Percentiles rank a stretch among this genome's conserved stretches.
Evolutionary conservation across 2,329 filamentous ascomycete species (phyloP).

Genomic region (Colletotrichum sublineola): DNA sequence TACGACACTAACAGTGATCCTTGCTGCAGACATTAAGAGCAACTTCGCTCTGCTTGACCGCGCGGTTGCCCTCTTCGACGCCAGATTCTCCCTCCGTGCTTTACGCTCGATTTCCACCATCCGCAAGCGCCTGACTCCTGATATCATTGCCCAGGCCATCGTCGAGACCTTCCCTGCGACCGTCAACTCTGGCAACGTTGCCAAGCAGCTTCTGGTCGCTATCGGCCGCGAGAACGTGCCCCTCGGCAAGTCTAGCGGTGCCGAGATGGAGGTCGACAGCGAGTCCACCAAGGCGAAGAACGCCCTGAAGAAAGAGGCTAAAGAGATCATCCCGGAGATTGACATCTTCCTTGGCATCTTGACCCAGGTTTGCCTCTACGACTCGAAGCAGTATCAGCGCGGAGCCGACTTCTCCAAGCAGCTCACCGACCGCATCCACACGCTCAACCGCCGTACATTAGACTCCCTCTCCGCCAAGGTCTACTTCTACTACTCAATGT

Average conservation of each 20-base stretch:
- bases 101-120: constrained; percentile 95
- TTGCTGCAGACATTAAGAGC: constrained; percentile 84
- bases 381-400: constrained; percentile 83
- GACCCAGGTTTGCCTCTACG: constrained; percentile 88
- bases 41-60: constrained; percentile 94
- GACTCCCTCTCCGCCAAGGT: constrained; percentile 95
- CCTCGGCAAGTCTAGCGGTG: constrained; percentile 68
- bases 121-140: constrained; percentile 88
- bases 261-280: constrained; percentile 81
- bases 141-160: constrained; percentile 85
- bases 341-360: constrained; percentile 91
- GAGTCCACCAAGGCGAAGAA: constrained; percentile 70
- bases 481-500: constrained; percentile 98
- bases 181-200: constrained; percentile 72
- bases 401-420: constrained; percentile 88
- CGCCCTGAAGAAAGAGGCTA: constrained; percentile 73
- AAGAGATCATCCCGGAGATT: constrained; percentile 87
- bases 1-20: constrained; percentile 44
- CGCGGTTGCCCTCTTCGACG: constrained; percentile 92
- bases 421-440: constrained; percentile 86
- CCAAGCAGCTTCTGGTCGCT: constrained; percentile 77
- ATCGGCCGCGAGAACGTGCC: constrained; percentile 76
- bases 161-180: constrained; percentile 80
- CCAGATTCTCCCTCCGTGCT: constrained; percentile 93
- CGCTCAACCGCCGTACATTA: constrained; percentile 91